Percentiles rank a stretch among this genome's conserved stretches.
These are phyloP conservation scores for Nothopassalora personata DNA, from an alignment of 2,329 filamentous ascomycete genomes.

Conservation along the genomic window DNA sequence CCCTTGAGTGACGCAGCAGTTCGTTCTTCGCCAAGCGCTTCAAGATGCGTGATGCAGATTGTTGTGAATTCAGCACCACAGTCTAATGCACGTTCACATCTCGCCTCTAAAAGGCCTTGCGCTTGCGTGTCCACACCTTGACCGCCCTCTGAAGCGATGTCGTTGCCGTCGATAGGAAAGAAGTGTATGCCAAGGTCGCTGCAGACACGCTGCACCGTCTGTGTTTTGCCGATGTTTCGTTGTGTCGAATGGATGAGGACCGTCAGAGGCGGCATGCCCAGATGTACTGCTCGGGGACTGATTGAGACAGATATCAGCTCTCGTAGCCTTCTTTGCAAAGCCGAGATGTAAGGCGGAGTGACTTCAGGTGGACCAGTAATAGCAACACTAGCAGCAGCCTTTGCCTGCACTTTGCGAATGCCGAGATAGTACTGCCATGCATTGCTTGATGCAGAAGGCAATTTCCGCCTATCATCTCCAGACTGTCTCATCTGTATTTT, in stretches of 20 bases:
- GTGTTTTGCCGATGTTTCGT: constrained; percentile 87
- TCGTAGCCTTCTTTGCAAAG: constrained; percentile 59
- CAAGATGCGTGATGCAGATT: constrained; percentile 81
- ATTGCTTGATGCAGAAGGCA: constrained; percentile 70
- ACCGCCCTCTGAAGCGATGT: constrained; percentile 86
- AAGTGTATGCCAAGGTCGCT: constrained; percentile 85
- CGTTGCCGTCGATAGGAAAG: constrained; percentile 84
- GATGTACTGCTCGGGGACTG: constrained; percentile 76
- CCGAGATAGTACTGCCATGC: constrained; percentile 90
- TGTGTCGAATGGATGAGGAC: constrained; percentile 88
- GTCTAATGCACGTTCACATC: constrained; percentile 80
- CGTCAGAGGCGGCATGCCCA: constrained; percentile 81
- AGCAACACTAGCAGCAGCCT: constrained; percentile 38
- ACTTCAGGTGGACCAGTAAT: constrained; percentile 30
- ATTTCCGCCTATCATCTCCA: constrained; percentile 74
- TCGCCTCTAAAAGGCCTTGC: constrained; percentile 79
- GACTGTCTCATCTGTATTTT: constrained; percentile 88
- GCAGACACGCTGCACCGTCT: constrained; percentile 69
- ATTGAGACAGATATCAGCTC: constrained; percentile 85
- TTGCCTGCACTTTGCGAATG: constrained; percentile 59
- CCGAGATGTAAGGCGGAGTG: constrained; percentile 40
- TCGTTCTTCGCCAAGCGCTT: constrained; percentile 83
- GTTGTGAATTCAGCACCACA: constrained; percentile 81
- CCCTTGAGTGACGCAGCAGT: constrained; percentile 83
- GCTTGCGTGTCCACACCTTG: constrained; percentile 90